phyloP scores from a whole-genome alignment of 352 stramenopile species.

The Globisporangium echinulatum region DNA sequence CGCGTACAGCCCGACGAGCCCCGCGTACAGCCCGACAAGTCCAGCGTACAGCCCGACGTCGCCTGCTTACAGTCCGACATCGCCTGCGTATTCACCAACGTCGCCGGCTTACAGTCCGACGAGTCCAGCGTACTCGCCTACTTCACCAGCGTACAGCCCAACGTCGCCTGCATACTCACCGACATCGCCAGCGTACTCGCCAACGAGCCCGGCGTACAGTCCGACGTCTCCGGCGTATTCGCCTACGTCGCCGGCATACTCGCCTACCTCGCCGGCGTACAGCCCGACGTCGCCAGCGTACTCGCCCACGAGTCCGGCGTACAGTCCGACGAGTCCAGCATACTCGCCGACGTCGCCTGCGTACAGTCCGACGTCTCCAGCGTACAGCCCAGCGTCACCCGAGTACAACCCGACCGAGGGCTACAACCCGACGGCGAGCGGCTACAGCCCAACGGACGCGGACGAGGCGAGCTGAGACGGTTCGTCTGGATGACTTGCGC shows the following conservation, averaged over 20 bases:
- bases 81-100: constrained; percentile 50
- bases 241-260: constrained; percentile 40
- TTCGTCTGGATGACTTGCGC: neutral
- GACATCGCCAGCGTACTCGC: constrained; percentile 53
- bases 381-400: constrained; percentile 46
- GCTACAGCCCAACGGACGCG: constrained; percentile 67
- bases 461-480: constrained; percentile 33
- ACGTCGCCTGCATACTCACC: constrained; percentile 30
- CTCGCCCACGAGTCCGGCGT: constrained; percentile 51
- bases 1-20: constrained; percentile 55
- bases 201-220: constrained; percentile 51
- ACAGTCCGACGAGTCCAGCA: constrained; percentile 36
- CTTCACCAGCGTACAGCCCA: constrained; percentile 36
- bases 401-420: constrained; percentile 29
- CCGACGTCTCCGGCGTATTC: constrained; percentile 33
- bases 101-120: constrained; percentile 57
- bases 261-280: constrained; percentile 57
- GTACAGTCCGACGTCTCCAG: constrained; percentile 55
- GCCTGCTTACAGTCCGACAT: constrained; percentile 65
- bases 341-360: constrained; percentile 38
- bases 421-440: constrained; percentile 67
- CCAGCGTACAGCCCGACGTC: constrained; percentile 50
- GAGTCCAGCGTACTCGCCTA: constrained; percentile 25
- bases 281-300: constrained; percentile 50
- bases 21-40: constrained; percentile 62